Evolutionary conservation across 1,139 yeast species (phyloP).

Genomic region (Candida anutae): DNA sequence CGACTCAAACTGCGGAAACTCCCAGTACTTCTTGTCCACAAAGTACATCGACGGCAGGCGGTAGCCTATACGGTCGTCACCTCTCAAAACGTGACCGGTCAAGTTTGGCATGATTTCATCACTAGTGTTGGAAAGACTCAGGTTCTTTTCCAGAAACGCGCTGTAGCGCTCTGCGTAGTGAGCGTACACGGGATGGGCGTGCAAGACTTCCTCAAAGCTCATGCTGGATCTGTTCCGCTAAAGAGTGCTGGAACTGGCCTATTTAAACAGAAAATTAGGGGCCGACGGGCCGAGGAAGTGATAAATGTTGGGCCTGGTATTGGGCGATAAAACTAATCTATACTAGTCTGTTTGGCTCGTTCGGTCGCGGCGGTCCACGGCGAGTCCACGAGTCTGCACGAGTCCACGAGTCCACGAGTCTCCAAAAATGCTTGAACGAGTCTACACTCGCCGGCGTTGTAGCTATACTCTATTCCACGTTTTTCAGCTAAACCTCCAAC

Average conservation of each 20-base stretch:
- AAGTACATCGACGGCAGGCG: slow-evolving; percentile 31
- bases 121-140: slow-evolving; percentile 2
- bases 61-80: slow-evolving; percentile 27
- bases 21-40: slow-evolving; percentile 23
- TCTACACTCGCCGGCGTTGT: not conserved
- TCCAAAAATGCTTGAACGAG: not conserved
- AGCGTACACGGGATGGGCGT: not conserved
- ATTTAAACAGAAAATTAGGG: too few species aligned
- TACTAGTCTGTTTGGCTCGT: too few species aligned
- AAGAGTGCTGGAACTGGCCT: not conserved
- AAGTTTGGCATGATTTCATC: slow-evolving; percentile 23
- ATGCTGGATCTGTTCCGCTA: not conserved
- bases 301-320: too few species aligned
- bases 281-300: too few species aligned
- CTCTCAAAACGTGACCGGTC: slow-evolving; percentile 30
- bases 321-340: too few species aligned
- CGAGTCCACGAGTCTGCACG: too few species aligned
- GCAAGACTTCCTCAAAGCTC: not conserved
- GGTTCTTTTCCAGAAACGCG: slow-evolving; percentile 3
- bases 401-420: too few species aligned
- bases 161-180: not conserved
- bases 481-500: slow-evolving; percentile 21
- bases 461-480: not conserved
- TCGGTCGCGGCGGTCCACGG: too few species aligned
- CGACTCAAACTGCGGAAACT: slow-evolving; percentile 8